Base-by-base conservation (phyloP, 805 yeast genomes). In the Candida ortonii region DNA sequence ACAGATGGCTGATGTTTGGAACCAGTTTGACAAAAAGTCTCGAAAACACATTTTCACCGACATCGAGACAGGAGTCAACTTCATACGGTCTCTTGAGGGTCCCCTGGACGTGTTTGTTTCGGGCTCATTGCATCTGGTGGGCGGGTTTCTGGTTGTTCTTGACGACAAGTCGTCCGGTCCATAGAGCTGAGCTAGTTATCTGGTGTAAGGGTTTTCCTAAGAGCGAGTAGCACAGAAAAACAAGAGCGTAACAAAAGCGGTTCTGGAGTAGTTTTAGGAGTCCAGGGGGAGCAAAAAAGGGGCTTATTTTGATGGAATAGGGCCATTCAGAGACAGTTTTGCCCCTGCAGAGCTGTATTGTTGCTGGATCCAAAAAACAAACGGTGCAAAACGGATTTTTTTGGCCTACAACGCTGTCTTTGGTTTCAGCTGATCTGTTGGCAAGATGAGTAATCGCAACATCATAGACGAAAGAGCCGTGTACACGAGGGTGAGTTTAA, bases 71-170 rank as follows among this genome's bases (percentile, higher is more conserved):
- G 78, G 89, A 20, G 76, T 74, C 31, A 70, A 68, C 30, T 71
- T 66, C 46, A 71, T 77, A 32, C 70, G 72, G 39, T 59, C 71
- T 16, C 53, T 74, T 28, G 65, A 65, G 30, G 63, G 63, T 9
- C 68, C 68, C 12, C 61, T 77, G 15, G 88, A 87, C 44, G 94
- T 87, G 2, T 83, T 88, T 62, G 97, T 88, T 0, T 84, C 94
- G 39, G 99, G 99, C 1, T 88, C 97, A 5, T 67, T 93, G 45
- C 96, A 90, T 57, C 66, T 94, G 38, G 95, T 93, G 8, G 99
- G 99, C 12, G 98, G 97, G 0, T 73, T 93, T 38, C 62, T 93
- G 23, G 88, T 87, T 3, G 96, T 89, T 5, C 62, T 87, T 26
- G 96, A 90, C 33, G 68, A 60, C 11, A 47, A 53, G 38, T 41